Percentiles rank a stretch among this genome's conserved stretches.
Evolutionary conservation across 2,329 filamentous ascomycete genomes (phyloP).

Genomic region (Cercospora canescens): DNA sequence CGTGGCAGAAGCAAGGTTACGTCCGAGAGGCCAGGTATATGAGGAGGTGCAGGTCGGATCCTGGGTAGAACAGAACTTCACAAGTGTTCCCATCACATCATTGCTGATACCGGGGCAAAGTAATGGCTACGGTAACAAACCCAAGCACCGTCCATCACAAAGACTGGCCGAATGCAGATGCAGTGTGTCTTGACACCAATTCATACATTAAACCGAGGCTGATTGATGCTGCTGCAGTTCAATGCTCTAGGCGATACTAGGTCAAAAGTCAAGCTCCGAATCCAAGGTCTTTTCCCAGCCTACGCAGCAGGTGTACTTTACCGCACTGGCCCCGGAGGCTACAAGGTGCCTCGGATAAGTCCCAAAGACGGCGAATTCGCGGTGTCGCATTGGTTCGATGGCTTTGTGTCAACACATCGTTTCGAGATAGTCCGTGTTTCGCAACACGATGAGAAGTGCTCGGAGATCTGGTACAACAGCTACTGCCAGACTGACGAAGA

Average conservation of each 20-base stretch:
- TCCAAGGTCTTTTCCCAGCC: constrained; percentile 67
- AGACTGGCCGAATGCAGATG: background rate
- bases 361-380: constrained; percentile 58
- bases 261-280: constrained; percentile 53
- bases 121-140: background rate
- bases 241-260: constrained; percentile 2
- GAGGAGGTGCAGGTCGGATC: background rate
- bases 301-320: constrained; percentile 73
- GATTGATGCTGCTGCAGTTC: constrained; percentile 6
- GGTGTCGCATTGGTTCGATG: constrained; percentile 79
- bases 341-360: constrained; percentile 56
- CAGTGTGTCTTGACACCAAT: too few species aligned
- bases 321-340: constrained; percentile 71
- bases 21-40: background rate
- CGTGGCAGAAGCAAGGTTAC: background rate
- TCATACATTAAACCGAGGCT: too few species aligned
- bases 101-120: background rate
- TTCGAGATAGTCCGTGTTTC: constrained; percentile 64
- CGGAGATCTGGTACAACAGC: constrained; percentile 68
- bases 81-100: background rate
- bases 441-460: constrained; percentile 28
- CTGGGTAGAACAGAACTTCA: background rate
- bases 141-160: background rate
- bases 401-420: constrained; percentile 68
- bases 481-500: constrained; percentile 65